Percentiles rank a stretch among this genome's conserved stretches.
Conservation (phyloP, 1,284 basidiomycete genomes). For the Volvariella volvacea region DNA sequence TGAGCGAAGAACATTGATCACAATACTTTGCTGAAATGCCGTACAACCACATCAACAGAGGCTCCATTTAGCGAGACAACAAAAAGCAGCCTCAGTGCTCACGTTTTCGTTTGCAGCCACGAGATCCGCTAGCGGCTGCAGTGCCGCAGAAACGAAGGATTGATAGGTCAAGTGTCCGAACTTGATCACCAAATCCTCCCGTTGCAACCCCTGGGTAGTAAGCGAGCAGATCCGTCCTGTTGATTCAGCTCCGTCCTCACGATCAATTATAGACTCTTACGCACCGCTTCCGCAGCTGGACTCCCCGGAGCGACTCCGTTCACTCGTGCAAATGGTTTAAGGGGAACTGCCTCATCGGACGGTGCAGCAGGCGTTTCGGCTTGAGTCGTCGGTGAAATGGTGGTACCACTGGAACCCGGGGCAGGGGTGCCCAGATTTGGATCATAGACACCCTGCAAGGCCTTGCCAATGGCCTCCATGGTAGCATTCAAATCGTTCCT, state of each 20-base stretch:
- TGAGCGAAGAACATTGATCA: conserved; percentile 34
- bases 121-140: conserved; percentile 67
- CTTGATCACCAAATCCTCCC: conserved; percentile 66
- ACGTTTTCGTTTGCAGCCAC: conserved; percentile 74
- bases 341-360: conserved; percentile 12
- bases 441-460: conserved; percentile 62
- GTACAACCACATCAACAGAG: conserved; percentile 1
- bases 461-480: conserved; percentile 61
- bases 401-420: neutral
- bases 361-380: conserved; percentile 4
- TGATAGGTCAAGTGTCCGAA: conserved; percentile 60
- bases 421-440: conserved; percentile 22
- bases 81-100: conserved; percentile 17
- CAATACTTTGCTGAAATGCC: conserved; percentile 26
- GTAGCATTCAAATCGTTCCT: conserved; percentile 69
- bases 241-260: conserved; percentile 4
- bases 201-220: conserved; percentile 60
- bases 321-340: conserved; percentile 68
- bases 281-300: conserved; percentile 74
- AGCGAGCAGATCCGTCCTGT: neutral
- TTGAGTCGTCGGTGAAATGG: conserved; percentile 8
- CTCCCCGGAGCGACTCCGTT: conserved; percentile 71
- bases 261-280: conserved; percentile 23
- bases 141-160: conserved; percentile 44
- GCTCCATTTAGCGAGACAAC: neutral